A percentile compares a stretch with the other conserved stretches of the same genome.
phyloP scores from a whole-genome alignment of 805 yeast genomes.

The Dipodascus geniculatus region DNA sequence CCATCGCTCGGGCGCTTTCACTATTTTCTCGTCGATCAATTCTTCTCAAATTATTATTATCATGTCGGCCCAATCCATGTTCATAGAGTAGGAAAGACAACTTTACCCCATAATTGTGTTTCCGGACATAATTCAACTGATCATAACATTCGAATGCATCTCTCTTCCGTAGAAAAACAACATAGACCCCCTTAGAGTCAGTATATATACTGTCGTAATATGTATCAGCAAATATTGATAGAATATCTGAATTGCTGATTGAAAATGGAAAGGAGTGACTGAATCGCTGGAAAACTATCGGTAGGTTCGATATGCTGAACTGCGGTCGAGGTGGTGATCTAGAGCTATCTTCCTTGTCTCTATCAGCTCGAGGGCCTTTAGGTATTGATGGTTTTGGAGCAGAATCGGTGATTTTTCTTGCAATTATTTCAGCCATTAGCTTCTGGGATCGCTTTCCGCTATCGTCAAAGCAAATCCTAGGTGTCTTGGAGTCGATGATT shows the following conservation, averaged over 20 bases:
- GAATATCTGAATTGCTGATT: constrained; percentile 8
- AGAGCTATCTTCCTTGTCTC: constrained; percentile 3
- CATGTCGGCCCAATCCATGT: background rate
- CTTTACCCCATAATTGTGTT: background rate
- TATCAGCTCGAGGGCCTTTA: background rate
- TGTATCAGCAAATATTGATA: background rate
- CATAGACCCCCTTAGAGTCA: background rate
- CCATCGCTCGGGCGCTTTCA: background rate
- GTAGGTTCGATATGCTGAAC: background rate
- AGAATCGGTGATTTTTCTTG: constrained; percentile 4
- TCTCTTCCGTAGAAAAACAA: background rate
- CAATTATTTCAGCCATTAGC: constrained; percentile 6
- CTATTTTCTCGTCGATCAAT: background rate
- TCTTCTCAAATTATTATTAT: background rate
- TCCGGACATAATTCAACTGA: background rate
- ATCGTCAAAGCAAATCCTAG: constrained; percentile 24
- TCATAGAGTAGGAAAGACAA: background rate
- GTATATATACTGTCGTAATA: background rate
- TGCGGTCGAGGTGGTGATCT: background rate
- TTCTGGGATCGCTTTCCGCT: constrained; percentile 22
- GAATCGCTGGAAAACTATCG: background rate
- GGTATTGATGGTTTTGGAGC: constrained; percentile 4
- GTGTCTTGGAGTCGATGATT: constrained; percentile 39
- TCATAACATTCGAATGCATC: background rate
- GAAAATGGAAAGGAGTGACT: constrained; percentile 4